Evolutionary conservation across 2,329 filamentous ascomycete genomes (phyloP), one percentile per base, ranked within the genome.

Genomic region (Fusarium fracticaudum): DNA sequence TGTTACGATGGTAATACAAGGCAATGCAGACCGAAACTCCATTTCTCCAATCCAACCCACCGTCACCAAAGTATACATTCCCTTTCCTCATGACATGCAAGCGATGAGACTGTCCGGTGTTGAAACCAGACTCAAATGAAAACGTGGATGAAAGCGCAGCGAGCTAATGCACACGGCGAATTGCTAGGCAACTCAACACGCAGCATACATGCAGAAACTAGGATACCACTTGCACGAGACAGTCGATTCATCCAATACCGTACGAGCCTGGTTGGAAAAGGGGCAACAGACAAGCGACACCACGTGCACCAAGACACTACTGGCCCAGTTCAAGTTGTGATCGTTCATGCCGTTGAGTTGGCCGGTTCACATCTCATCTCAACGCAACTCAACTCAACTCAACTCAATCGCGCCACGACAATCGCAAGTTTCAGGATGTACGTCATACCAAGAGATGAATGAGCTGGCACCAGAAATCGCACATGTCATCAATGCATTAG

Each of bases 401-500:
- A 35, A 35, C 58, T 67, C 65, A 63, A 48, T 48, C 63, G 55
- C 58, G 59, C 64, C 67, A 62, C 58, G 48, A 63, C 53, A 64
- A 60, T 75, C 58, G 77, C 59, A 74, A 65, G 61, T 65, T 71
- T 78, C 74, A 74, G 67, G 55, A 75, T 71, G 76, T 76, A 79
- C 71, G 73, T 66, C 68, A 77, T 73, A 67, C 72, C 77, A 71
- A 76, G 60, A 41, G 62, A 73, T 64, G 66, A 77, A 73, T 64
- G 66, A 77, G 67, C 63, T 75, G 63, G 75, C 74, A 78, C 72
- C 73, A 76, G 64, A 74, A 69, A 63, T 77, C 70, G 76, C 71
- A 73, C 72, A 70, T 65, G 69, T 75, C 70, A 79, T 77, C 77
- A 79, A 72, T 72, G 74, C 69, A 60, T 78, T 74, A 78, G 76